A percentile compares a stretch with the other conserved stretches of the same genome.
These are phyloP conservation scores for Xylaria longipes DNA, from an alignment of 495 filamentous ascomycete genomes.

Conservation along the genomic window DNA sequence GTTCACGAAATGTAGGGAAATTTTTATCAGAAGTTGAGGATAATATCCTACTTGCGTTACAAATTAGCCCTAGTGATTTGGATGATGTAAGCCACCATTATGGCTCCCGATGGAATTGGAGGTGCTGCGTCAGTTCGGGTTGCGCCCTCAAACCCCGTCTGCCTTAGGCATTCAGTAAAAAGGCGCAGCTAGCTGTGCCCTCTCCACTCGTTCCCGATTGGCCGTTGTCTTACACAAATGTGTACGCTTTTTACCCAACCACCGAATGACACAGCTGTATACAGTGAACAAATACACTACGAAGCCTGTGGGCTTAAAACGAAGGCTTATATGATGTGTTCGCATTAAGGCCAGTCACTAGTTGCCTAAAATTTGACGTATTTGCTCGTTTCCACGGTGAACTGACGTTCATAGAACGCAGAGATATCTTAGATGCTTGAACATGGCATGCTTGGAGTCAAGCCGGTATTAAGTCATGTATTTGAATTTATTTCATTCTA, in stretches of 20 bases:
- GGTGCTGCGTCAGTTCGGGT: background rate
- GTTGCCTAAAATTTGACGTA: background rate
- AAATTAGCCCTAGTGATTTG: background rate
- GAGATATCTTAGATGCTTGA: background rate
- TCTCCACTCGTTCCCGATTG: background rate
- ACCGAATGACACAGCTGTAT: background rate
- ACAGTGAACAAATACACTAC: background rate
- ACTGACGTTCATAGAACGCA: background rate
- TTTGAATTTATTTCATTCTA: background rate
- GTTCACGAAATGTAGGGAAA: background rate
- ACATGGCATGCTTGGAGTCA: background rate
- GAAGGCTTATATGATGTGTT: background rate
- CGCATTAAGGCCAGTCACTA: background rate
- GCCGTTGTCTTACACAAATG: background rate
- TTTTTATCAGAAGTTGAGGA: background rate
- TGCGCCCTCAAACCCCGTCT: background rate
- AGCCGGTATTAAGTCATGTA: background rate
- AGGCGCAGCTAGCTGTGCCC: background rate
- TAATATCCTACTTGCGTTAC: background rate
- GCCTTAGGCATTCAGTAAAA: background rate
- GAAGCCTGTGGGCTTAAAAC: background rate
- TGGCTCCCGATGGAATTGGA: background rate
- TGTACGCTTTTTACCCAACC: background rate
- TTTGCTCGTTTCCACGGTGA: background rate
- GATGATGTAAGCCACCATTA: background rate